Conservation (phyloP, 768 basidiomycete species). For the Lactarius evosmus region DNA sequence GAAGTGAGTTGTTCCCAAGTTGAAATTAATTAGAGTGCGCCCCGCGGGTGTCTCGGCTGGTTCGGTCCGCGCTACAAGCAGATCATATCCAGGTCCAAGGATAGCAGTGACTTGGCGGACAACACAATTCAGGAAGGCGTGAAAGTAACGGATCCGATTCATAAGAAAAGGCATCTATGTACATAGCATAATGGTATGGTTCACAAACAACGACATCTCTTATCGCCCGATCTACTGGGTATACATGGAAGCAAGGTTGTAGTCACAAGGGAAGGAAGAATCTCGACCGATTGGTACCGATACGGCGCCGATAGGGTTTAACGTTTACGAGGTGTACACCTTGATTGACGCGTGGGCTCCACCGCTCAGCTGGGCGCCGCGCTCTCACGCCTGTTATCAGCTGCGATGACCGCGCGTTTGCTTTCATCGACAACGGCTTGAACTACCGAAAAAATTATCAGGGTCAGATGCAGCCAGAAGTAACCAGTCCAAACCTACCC, state of each 20-base stretch:
- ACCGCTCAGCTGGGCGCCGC: constrained; percentile 25
- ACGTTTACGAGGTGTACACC: background rate
- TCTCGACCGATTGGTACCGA: constrained; percentile 1
- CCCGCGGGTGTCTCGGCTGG: background rate
- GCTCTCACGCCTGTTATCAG: constrained; percentile 44
- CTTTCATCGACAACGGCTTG: constrained; percentile 44
- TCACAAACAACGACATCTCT: background rate
- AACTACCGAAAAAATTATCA: constrained; percentile 33
- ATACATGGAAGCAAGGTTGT: constrained; percentile 2
- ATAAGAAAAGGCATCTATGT: constrained; percentile 3
- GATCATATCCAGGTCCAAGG: no score
- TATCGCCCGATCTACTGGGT: constrained; percentile 9
- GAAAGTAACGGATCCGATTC: background rate
- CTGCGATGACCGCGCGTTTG: constrained; percentile 43
- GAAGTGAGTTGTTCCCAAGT: background rate
- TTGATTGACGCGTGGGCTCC: background rate
- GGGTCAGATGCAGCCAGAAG: background rate
- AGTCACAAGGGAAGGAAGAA: background rate
- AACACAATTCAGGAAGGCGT: background rate
- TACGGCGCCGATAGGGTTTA: background rate
- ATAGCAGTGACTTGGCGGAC: no score
- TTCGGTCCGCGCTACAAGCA: background rate
- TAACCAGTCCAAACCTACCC: constrained; percentile 32
- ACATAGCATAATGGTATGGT: constrained; percentile 14
- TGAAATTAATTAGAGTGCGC: background rate